Conservation (phyloP, 805 yeast species). For the Yarrowia sp. region DNA sequence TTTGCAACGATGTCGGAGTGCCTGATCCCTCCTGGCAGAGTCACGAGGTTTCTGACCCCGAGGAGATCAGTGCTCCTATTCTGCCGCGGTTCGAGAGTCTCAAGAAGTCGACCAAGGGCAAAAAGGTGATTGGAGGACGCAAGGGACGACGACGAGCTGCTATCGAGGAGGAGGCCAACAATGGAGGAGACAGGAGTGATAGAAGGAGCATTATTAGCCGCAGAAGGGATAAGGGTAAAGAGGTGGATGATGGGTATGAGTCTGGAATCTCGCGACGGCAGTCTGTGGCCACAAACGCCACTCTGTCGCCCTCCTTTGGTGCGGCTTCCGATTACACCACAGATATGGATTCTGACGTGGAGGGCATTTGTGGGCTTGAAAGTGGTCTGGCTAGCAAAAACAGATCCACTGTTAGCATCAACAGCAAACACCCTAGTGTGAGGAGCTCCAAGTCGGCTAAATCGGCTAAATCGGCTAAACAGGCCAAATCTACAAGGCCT, state of each 20-base stretch:
- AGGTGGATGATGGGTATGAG: slow-evolving; percentile 8
- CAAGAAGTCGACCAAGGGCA: slow-evolving; percentile 20
- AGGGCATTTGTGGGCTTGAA: slow-evolving; percentile 10
- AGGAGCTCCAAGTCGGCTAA: not conserved
- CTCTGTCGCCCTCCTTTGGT: not conserved
- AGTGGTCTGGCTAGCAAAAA: not conserved
- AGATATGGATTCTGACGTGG: not conserved
- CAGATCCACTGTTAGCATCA: not conserved
- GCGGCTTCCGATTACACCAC: not conserved
- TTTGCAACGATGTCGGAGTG: slow-evolving; percentile 13
- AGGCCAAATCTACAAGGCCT: not conserved
- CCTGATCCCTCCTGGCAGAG: slow-evolving; percentile 19
- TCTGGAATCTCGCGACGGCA: not conserved
- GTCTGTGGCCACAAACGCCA: not conserved
- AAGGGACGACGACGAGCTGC: slow-evolving; percentile 15
- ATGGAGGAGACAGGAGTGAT: not conserved
- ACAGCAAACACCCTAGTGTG: not conserved
- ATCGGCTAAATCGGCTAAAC: not conserved
- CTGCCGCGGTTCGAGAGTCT: slow-evolving; percentile 15
- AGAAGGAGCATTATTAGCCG: not conserved
- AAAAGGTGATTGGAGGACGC: not conserved
- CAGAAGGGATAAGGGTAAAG: slow-evolving; percentile 3
- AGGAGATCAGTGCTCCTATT: slow-evolving; percentile 20
- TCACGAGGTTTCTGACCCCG: slow-evolving; percentile 20
- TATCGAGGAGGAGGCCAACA: slow-evolving; percentile 20